Evolutionary conservation across 345 rosid species (phyloP).

Genomic region (Arabidopsis arenosa): DNA sequence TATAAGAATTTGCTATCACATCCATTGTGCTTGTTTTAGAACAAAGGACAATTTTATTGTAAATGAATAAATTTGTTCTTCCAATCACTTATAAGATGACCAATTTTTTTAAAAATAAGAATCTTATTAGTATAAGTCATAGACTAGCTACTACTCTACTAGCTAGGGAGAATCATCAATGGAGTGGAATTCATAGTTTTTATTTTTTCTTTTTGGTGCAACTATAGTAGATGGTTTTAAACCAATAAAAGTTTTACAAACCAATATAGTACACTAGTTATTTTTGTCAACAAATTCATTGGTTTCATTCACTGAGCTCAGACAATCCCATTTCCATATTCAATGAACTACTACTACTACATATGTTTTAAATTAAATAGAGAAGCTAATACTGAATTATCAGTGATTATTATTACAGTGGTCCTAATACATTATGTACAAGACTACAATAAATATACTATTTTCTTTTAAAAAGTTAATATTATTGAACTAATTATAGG

Average conservation of each 20-base stretch:
- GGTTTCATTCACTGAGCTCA: not conserved
- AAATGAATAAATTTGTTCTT: not conserved
- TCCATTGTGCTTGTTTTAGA: conserved; percentile 5
- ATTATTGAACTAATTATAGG: not conserved
- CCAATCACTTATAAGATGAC: not conserved
- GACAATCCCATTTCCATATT: not conserved
- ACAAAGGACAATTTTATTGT: not conserved
- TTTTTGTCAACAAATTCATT: not conserved
- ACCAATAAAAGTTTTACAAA: not conserved
- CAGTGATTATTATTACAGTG: conserved; percentile 36
- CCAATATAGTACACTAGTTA: not conserved
- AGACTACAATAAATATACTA: not conserved
- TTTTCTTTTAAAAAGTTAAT: not conserved
- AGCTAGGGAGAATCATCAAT: conserved; percentile 10
- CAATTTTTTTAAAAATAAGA: not conserved
- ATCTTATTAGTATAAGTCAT: not conserved
- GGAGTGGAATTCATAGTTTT: not conserved
- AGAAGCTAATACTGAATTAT: conserved; percentile 12
- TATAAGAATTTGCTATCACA: not conserved
- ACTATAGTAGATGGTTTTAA: not conserved
- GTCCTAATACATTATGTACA: conserved; percentile 22
- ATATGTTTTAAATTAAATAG: not conserved
- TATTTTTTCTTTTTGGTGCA: not conserved
- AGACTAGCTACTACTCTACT: not conserved
- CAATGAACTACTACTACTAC: conserved; percentile 30